Conservation (phyloP, 23 red algal genomes). For the Gracilaria caudata region DNA sequence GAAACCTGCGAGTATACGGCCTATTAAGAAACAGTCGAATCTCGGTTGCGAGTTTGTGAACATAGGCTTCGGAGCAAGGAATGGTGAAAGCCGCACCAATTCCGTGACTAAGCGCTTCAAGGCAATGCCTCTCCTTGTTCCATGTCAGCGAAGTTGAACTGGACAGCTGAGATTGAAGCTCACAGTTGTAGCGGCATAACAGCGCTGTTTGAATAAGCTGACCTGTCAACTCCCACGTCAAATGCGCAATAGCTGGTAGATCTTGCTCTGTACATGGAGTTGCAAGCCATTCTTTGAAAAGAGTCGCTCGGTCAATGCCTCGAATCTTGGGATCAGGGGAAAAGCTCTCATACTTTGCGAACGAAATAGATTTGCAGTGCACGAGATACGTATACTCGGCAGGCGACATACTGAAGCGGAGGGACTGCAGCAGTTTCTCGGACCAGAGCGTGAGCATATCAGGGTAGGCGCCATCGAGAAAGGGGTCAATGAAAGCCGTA, state of each 20-base stretch:
- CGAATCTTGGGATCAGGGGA: slow-evolving; percentile 5
- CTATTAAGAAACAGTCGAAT: background rate
- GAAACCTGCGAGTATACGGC: background rate
- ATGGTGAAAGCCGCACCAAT: background rate
- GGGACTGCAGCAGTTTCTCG: background rate
- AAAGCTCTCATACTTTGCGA: background rate
- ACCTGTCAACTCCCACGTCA: slow-evolving; percentile 19
- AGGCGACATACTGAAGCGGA: background rate
- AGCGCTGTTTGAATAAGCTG: slow-evolving; percentile 25
- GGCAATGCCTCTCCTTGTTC: background rate
- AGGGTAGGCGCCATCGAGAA: background rate
- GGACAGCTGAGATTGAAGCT: background rate
- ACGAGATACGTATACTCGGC: background rate
- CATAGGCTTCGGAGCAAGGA: slow-evolving; percentile 7
- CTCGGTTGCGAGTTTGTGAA: background rate
- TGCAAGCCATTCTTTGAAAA: slow-evolving; percentile 13
- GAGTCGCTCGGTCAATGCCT: slow-evolving; percentile 4
- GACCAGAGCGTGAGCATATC: background rate
- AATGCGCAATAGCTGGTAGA: background rate
- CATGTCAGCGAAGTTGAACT: background rate
- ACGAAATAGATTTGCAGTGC: background rate
- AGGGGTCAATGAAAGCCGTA: background rate
- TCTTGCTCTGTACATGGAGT: background rate
- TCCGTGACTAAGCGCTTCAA: slow-evolving; percentile 12
- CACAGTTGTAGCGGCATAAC: background rate